Conservation (phyloP, 2,329 filamentous ascomycete species). For the Ophiostoma australiae region DNA sequence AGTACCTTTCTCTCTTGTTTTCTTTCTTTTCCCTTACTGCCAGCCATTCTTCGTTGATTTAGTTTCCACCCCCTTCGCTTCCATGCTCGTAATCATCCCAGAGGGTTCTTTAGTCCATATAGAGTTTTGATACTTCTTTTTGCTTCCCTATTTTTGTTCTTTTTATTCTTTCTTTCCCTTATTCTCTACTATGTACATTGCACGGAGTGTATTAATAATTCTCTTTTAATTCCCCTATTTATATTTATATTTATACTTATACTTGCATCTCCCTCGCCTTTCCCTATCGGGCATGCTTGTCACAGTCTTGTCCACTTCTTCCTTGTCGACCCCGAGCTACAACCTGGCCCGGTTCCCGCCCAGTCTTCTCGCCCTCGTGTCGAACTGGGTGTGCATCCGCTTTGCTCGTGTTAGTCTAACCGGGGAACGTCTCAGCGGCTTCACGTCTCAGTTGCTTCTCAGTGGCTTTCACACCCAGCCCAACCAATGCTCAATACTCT, state of each 20-base stretch:
- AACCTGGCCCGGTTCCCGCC: not conserved
- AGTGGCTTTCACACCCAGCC: too few species aligned
- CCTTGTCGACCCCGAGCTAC: not conserved
- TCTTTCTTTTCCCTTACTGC: not conserved
- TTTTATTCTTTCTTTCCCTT: not conserved
- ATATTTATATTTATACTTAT: not conserved
- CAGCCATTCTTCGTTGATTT: not conserved
- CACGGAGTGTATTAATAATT: not conserved
- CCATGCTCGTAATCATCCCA: conserved; percentile 13
- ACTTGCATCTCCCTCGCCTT: not conserved
- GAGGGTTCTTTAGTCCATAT: not conserved
- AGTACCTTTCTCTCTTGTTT: not conserved
- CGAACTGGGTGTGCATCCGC: conserved; percentile 14
- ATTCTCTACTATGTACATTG: not conserved
- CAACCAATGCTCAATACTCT: not conserved
- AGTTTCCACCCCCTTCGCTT: conserved; percentile 1
- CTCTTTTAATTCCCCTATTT: not conserved
- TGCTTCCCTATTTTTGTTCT: not conserved
- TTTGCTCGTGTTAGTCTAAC: conserved; percentile 14
- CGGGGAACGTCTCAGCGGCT: not conserved
- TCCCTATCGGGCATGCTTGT: conserved; percentile 11
- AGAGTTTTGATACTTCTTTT: too few species aligned
- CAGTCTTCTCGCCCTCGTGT: conserved; percentile 6
- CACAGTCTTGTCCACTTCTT: not conserved
- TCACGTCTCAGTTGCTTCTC: not conserved